Conservation (phyloP, 1,139 yeast species). For the Blastobotrys illinoisensis region DNA sequence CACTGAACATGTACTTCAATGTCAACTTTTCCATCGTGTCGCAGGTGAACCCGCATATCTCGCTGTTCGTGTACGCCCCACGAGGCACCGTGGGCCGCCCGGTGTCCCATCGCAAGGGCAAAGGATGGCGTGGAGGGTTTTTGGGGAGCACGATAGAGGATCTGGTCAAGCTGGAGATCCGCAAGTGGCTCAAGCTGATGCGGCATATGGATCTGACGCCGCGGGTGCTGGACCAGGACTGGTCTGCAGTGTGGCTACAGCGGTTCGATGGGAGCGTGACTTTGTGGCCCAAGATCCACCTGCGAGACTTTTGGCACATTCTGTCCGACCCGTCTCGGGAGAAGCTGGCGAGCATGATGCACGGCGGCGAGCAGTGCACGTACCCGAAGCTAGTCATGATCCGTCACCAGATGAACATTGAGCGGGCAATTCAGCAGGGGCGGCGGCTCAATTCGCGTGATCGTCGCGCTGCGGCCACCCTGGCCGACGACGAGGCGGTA, state of each 20-base stretch:
- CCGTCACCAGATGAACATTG: conserved; percentile 56
- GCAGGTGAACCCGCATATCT: conserved; percentile 79
- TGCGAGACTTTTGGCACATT: conserved; percentile 58
- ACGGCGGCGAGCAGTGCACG: conserved; percentile 60
- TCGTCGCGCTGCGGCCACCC: neutral
- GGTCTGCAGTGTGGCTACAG: conserved; percentile 75
- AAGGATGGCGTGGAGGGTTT: conserved; percentile 70
- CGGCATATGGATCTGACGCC: conserved; percentile 65
- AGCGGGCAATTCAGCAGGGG: conserved; percentile 50
- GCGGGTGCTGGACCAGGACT: conserved; percentile 65
- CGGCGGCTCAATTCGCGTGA: conserved; percentile 10
- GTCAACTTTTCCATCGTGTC: conserved; percentile 73
- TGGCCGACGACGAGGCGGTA: neutral
- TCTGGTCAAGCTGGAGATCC: conserved; percentile 62
- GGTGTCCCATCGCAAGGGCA: conserved; percentile 55
- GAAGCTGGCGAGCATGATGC: conserved; percentile 49
- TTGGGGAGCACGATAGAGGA: conserved; percentile 69
- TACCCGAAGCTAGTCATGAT: conserved; percentile 64
- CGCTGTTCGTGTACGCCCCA: conserved; percentile 71
- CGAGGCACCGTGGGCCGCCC: conserved; percentile 80
- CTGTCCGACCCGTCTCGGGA: conserved; percentile 64
- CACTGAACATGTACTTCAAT: conserved; percentile 69
- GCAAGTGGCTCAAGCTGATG: conserved; percentile 67
- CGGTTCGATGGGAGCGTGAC: conserved; percentile 71
- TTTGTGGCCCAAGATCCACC: conserved; percentile 62